A percentile compares a stretch with the other conserved stretches of the same genome.
Conservation (phyloP, 768 basidiomycete species). For the Phlegmacium glaucopus region DNA sequence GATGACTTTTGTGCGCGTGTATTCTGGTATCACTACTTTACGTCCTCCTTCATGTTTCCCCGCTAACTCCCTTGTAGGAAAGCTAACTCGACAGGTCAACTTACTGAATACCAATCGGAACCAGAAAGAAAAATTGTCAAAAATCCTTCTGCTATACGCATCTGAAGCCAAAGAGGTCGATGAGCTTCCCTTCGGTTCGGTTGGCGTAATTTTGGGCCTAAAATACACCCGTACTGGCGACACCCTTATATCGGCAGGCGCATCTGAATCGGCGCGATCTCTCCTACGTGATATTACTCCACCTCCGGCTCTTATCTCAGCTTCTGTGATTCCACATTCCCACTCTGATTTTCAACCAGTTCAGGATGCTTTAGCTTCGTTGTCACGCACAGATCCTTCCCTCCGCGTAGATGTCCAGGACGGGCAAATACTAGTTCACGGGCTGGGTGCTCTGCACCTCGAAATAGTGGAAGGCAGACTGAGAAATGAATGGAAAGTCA, state of each 20-base stretch:
- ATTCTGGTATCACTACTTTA: constrained; percentile 58
- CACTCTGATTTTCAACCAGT: constrained; percentile 77
- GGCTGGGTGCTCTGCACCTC: constrained; percentile 83
- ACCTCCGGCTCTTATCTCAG: constrained; percentile 84
- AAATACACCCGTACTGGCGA: constrained; percentile 86
- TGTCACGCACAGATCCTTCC: constrained; percentile 88
- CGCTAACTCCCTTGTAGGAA: constrained; percentile 42
- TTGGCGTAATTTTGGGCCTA: constrained; percentile 82
- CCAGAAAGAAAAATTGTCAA: constrained; percentile 69
- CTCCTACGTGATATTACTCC: constrained; percentile 63
- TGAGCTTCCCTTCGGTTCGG: constrained; percentile 73
- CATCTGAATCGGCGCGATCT: constrained; percentile 32
- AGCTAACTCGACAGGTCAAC: constrained; percentile 56
- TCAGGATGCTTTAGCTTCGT: constrained; percentile 65
- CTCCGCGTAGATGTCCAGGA: constrained; percentile 77
- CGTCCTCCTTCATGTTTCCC: not conserved
- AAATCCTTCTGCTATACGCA: constrained; percentile 77
- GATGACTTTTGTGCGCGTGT: constrained; percentile 92
- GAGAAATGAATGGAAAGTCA: constrained; percentile 73
- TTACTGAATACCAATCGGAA: constrained; percentile 66
- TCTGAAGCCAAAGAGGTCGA: constrained; percentile 76
- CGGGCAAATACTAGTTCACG: constrained; percentile 80
- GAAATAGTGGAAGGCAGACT: constrained; percentile 85
- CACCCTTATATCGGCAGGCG: constrained; percentile 62
- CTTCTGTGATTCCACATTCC: constrained; percentile 76